Conservation (phyloP, 495 filamentous ascomycete species). For the Hypoxylon crocopeplum region DNA sequence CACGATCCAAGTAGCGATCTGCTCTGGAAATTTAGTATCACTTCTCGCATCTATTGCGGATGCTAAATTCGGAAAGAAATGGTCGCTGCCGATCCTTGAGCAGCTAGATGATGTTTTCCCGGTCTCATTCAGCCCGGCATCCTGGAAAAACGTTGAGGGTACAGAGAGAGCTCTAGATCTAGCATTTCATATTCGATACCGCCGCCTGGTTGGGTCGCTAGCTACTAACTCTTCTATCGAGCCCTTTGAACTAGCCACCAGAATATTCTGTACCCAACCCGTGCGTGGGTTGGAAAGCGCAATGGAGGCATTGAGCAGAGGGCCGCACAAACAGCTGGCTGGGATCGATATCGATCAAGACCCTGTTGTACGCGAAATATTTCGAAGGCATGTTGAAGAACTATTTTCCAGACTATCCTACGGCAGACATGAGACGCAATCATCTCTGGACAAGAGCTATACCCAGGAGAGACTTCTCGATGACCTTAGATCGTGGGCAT, state of each 20-base stretch:
- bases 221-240: conserved; percentile 1
- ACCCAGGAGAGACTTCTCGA: conserved; percentile 18
- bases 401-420: conserved; percentile 9
- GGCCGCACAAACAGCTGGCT: conserved; percentile 27
- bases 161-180: conserved; percentile 3
- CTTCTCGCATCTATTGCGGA: conserved; percentile 30
- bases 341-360: conserved; percentile 12
- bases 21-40: conserved; percentile 35
- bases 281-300: not conserved
- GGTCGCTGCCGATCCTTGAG: conserved; percentile 14
- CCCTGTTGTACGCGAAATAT: not conserved
- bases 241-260: conserved; percentile 18
- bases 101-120: conserved; percentile 31
- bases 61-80: conserved; percentile 3
- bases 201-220: conserved; percentile 18
- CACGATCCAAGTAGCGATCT: conserved; percentile 17
- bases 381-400: conserved; percentile 10
- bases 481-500: conserved; percentile 30
- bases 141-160: not conserved
- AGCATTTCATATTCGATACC: conserved; percentile 31
- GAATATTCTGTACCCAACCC: conserved; percentile 27
- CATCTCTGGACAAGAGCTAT: conserved; percentile 10
- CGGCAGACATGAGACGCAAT: conserved; percentile 2
- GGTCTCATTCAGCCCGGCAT: conserved; percentile 1
- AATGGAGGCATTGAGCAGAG: conserved; percentile 10